Conservation (phyloP, 768 basidiomycete genomes). For the Kwoniella mangroviensis region DNA sequence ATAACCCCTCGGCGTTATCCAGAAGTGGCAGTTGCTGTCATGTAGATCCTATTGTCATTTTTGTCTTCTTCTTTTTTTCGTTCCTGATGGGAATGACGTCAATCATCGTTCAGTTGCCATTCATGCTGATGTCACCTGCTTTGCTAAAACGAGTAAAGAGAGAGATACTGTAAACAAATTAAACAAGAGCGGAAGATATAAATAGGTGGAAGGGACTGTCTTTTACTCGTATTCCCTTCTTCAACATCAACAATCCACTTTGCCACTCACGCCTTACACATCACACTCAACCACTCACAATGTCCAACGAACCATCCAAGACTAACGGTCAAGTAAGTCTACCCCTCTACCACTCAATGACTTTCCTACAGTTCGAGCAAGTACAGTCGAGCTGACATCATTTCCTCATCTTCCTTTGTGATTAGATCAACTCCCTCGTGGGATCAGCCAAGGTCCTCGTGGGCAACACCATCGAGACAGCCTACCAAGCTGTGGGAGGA, state of each 20-base stretch:
- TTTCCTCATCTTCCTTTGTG: background rate
- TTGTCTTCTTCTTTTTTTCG: background rate
- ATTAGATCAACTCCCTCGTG: slow-evolving; percentile 55
- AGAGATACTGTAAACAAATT: slow-evolving; percentile 8
- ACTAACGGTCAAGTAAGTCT: slow-evolving; percentile 54
- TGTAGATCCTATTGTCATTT: background rate
- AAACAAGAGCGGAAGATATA: background rate
- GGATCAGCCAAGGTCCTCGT: slow-evolving; percentile 54
- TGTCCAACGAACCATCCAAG: slow-evolving; percentile 53
- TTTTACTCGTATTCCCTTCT: background rate
- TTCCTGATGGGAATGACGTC: background rate
- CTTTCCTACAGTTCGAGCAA: background rate
- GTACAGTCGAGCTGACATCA: background rate
- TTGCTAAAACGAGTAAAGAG: background rate
- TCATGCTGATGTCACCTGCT: background rate
- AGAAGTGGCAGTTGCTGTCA: background rate
- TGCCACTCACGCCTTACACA: slow-evolving; percentile 8
- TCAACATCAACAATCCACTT: background rate
- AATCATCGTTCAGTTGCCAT: background rate
- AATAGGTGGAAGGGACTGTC: background rate
- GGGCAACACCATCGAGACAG: slow-evolving; percentile 45
- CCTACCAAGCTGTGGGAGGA: slow-evolving; percentile 52
- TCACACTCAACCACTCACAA: slow-evolving; percentile 23
- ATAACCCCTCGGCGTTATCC: background rate
- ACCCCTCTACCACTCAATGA: slow-evolving; percentile 59